Percentiles rank a stretch among this genome's conserved stretches.
These are phyloP conservation scores for Chaetoscypha palmicola DNA, from an alignment of 2,329 filamentous ascomycete genomes.

Conservation along the genomic window DNA sequence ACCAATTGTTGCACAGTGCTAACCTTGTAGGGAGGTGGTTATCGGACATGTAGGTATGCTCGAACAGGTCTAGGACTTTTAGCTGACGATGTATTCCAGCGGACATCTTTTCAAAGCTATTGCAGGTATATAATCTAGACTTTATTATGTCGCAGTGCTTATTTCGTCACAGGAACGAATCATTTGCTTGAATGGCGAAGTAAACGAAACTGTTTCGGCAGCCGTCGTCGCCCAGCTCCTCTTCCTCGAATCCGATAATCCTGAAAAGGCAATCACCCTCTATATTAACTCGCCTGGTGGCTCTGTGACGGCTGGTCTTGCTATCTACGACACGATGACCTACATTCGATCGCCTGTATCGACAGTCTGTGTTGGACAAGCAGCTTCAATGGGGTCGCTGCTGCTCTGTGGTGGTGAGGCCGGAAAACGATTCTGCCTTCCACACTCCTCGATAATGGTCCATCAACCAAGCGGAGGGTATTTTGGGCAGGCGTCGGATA, in stretches of 20 bases:
- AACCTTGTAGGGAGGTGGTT: slow-evolving; percentile 57
- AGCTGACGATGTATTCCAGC: slow-evolving; percentile 39
- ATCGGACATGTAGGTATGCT: slow-evolving; percentile 62
- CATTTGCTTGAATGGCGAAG: slow-evolving; percentile 83
- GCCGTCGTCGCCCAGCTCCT: slow-evolving; percentile 92
- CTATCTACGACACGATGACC: slow-evolving; percentile 98
- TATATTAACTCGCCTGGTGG: slow-evolving; percentile 98
- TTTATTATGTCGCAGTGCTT: not conserved
- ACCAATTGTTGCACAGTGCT: slow-evolving; percentile 14
- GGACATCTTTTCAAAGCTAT: slow-evolving; percentile 74
- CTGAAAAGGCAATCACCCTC: slow-evolving; percentile 89
- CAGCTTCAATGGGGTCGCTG: slow-evolving; percentile 89
- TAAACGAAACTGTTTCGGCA: slow-evolving; percentile 87
- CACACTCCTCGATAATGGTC: slow-evolving; percentile 94
- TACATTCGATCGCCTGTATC: slow-evolving; percentile 91
- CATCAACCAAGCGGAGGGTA: slow-evolving; percentile 84
- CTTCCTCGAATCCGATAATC: slow-evolving; percentile 95
- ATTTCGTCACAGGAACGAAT: slow-evolving; percentile 67
- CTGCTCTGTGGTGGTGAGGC: slow-evolving; percentile 79
- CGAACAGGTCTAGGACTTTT: slow-evolving; percentile 22
- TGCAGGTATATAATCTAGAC: slow-evolving; percentile 50
- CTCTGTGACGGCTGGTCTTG: slow-evolving; percentile 77
- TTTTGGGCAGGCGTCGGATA: slow-evolving; percentile 64
- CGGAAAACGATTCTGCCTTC: slow-evolving; percentile 80
- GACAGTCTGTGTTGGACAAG: slow-evolving; percentile 91